Evolutionary conservation across 768 basidiomycete species (phyloP), one percentile per base, ranked within the genome.

Genomic region (Tulasnella sp.): DNA sequence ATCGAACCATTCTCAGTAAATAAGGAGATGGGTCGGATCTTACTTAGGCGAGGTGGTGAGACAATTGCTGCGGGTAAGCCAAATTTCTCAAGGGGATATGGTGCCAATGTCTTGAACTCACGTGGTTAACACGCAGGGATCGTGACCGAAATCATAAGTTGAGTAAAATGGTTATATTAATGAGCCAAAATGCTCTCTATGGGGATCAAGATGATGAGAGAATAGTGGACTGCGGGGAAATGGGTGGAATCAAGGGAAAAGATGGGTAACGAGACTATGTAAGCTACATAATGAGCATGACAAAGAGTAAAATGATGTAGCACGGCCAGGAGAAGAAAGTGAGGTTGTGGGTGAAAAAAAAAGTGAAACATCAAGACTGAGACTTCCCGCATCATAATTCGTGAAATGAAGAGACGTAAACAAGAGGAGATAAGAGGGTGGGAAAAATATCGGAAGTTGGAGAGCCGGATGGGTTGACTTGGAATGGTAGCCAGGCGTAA

Each of bases 1-100:
- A 61, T 98, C 13, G 95, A 98, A 62, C 74, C 85, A 1, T 93
- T 95, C 58, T 65, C 78, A 1, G 67, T 68, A 5, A 98, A 92
- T 67, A 99, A 98, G 65, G 87, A 92, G 49, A 95, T 98, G 95
- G 95, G 95, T 0, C 69, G 95, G 41, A 75, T 99, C 45, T 62
- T 99, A 56, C 70, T 99, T 53, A 71, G 95, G 37, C 70, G 93
- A 48, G 80, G 78, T 27, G 95, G 95, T 0, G 92, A 96, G 68
- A 96, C 95, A 0, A 84, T 99, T 54, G 89, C 81, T 33, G 92
- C 92, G 39, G 92, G 91, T 81, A 58, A 45, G 71, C 16, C 16
- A 37, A 35, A 12, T 7, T 20, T 13, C 40, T 49, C 10, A 7
- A 49, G 34, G 12, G 12, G 12, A 35, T 10, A 19, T 10, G 34